Evolutionary conservation across 164 flowering plant genomes (phyloP).

Genomic region (Litsea cubeba): DNA sequence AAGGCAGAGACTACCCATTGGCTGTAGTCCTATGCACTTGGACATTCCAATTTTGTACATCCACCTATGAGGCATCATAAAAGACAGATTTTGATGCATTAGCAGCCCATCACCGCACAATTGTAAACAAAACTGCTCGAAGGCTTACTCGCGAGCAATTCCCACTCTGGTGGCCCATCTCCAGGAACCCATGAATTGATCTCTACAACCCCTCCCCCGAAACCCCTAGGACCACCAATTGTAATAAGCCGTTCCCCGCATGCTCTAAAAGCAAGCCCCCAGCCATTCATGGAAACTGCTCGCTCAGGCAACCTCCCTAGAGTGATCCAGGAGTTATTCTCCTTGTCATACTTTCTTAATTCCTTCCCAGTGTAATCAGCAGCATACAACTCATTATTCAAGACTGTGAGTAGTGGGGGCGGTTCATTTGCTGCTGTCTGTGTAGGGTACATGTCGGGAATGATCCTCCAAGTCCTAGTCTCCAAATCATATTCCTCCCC

Average conservation of each 20-base stretch:
- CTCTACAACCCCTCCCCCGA: conserved; percentile 68
- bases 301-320: conserved; percentile 85
- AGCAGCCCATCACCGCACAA: conserved; percentile 40
- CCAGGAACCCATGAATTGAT: conserved; percentile 80
- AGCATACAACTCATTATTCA: conserved; percentile 75
- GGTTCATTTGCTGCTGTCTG: conserved; percentile 47
- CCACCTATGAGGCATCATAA: conserved; percentile 7
- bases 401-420: conserved; percentile 91
- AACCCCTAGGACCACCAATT: conserved; percentile 74
- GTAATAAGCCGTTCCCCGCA: conserved; percentile 83
- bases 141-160: conserved; percentile 39
- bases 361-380: conserved; percentile 81
- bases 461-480: conserved; percentile 66
- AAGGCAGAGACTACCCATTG: conserved; percentile 24
- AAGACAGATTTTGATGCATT: conserved; percentile 12
- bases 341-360: conserved; percentile 68
- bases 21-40: conserved; percentile 25
- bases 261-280: conserved; percentile 94
- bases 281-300: conserved; percentile 79
- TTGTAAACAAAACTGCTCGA: conserved; percentile 32
- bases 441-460: conserved; percentile 77
- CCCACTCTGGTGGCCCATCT: conserved; percentile 84
- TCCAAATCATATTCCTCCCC: conserved; percentile 82
- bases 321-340: conserved; percentile 45
- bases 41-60: conserved; percentile 22